Base-by-base conservation (phyloP, 73 alveolate species). In the Paramecium primaurelia region DNA sequence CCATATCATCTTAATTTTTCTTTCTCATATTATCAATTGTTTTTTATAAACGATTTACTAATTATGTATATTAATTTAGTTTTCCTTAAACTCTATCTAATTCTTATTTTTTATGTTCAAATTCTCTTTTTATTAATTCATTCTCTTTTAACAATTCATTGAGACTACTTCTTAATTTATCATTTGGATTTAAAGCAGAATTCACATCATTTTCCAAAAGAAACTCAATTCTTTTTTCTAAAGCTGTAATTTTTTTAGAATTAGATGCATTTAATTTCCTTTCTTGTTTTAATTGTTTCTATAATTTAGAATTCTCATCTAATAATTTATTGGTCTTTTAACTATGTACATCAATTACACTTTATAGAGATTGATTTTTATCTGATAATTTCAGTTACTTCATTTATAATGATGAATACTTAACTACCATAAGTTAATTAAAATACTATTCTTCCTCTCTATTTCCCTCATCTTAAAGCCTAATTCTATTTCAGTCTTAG, bases 21-120 rank as follows among this genome's bases (percentile, higher is more conserved):
- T 89, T 89, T n/a, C 75, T 89, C 94, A 89, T 89, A 42, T 83
- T 89, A 16, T 89, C 94, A 14, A 89, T 89, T 59, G 86, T 89
- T 32, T 64, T 47, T 10, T 89, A 45, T n/a, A 89, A 47, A 12
- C 94, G 75, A 25, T 38, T 71, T 4, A 89, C 88, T 11, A 89
- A 25, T 8, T 89, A 59, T 37, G 58, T 89, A 18, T 71, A 40
- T 69, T 71, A 71, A 71, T 32, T 89, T 2, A 89, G 49, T 51
- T 89, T 89, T 16, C 94, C 94, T 28, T 47, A 8, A 12, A 71
- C 58, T 89, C 94, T 89, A 22, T 89, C 94, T 18, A 89, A 28
- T 59, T 89, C 94, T 71, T 89, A 71, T 30, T 89, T 89, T 40
- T 89, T 89, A 12, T 89, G 90, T 26, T 77, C 77, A 1, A 89